These are phyloP conservation scores for Neoboletus brunneissimus DNA, from an alignment of 768 basidiomycete species.

Conservation along the genomic window DNA sequence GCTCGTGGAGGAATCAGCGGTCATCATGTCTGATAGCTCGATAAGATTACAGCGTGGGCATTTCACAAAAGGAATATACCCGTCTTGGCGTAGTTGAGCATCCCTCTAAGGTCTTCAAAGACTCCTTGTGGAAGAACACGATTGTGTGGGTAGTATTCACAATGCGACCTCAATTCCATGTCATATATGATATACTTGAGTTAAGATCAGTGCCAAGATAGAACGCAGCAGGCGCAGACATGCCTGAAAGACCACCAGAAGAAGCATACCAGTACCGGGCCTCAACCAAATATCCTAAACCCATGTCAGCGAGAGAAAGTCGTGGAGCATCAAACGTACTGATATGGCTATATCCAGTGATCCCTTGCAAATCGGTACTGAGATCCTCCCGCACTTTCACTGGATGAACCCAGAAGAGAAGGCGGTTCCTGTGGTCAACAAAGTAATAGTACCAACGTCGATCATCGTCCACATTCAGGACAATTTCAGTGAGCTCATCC, in stretches of 20 bases:
- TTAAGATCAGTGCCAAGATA: not conserved
- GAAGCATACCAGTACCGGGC: constrained; percentile 13
- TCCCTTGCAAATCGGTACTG: constrained; percentile 3
- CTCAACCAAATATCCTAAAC: constrained; percentile 12
- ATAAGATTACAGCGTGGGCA: not conserved
- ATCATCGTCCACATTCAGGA: constrained; percentile 5
- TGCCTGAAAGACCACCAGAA: not conserved
- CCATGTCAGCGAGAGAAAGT: not conserved
- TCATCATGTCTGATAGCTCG: constrained; percentile 8
- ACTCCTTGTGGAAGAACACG: constrained; percentile 2
- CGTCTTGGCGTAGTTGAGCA: constrained; percentile 15
- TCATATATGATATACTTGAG: not conserved
- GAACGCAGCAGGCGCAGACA: not conserved
- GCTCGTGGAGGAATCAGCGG: constrained; percentile 17
- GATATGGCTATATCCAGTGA: constrained; percentile 6
- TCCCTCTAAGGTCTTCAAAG: constrained; percentile 11
- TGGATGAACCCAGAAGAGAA: constrained; percentile 16
- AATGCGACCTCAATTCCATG: constrained; percentile 13
- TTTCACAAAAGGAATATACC: constrained; percentile 3
- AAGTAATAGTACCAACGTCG: constrained; percentile 12
- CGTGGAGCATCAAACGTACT: constrained; percentile 1
- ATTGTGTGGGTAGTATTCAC: constrained; percentile 15
- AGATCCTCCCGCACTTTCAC: not conserved
- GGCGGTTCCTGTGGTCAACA: constrained; percentile 14
- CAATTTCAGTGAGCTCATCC: constrained; percentile 8